Conservation (phyloP, 805 yeast species). For the Vanderwaltozyma polyspora region DNA sequence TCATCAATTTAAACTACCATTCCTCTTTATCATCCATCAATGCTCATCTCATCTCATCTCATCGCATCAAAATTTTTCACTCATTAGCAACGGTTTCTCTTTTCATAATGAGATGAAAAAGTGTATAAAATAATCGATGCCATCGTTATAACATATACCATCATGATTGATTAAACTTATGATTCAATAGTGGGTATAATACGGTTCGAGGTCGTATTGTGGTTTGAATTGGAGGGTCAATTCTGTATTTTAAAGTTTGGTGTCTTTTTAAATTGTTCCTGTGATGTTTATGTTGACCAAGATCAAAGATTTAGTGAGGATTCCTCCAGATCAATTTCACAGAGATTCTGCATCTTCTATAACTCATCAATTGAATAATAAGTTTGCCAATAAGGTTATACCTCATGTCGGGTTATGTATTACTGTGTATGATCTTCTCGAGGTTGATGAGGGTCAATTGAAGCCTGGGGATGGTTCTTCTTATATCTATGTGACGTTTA, state of each 20-base stretch:
- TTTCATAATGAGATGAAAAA: background rate
- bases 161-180: no score
- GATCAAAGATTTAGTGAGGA: conserved; percentile 72
- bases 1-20: background rate
- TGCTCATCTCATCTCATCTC: conserved; percentile 9
- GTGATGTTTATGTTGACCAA: conserved; percentile 83
- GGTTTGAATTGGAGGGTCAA: no score
- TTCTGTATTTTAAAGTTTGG: no score
- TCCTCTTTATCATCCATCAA: background rate
- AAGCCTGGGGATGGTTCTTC: conserved; percentile 93
- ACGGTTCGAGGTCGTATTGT: no score
- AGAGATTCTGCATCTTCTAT: conserved; percentile 63
- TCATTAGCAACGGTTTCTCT: conserved; percentile 7
- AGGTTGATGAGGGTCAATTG: conserved; percentile 78
- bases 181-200: no score
- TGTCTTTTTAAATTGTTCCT: no score
- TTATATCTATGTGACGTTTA: conserved; percentile 59
- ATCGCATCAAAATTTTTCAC: conserved; percentile 14
- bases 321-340: conserved; percentile 77
- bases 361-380: conserved; percentile 67
- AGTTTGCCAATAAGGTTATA: conserved; percentile 77
- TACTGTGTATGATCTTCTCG: conserved; percentile 70
- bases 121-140: no score
- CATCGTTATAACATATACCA: no score
- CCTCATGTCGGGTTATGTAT: conserved; percentile 77